Evolutionary conservation across 2,329 filamentous ascomycete genomes (phyloP).

Genomic region (Stromatinia cepivora): DNA sequence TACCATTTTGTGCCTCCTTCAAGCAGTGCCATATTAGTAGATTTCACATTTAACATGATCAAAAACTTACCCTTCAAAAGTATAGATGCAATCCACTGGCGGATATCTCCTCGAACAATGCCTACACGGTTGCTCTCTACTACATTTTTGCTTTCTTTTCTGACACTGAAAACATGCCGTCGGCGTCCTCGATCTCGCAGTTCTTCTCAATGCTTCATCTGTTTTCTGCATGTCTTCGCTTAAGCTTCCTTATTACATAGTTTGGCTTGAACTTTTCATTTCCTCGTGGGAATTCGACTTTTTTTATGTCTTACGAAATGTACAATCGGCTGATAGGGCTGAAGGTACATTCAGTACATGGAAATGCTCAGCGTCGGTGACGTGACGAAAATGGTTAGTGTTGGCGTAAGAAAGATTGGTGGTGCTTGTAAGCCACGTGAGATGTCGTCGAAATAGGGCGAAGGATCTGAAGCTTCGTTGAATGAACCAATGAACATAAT

Average conservation of each 20-base stretch:
- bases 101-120: conserved; percentile 24
- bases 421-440: conserved; percentile 23
- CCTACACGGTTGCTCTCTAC: conserved; percentile 23
- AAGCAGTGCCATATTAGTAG: neutral
- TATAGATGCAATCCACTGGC: conserved; percentile 23
- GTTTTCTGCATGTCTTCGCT: conserved; percentile 21
- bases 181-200: conserved; percentile 17
- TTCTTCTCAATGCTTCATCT: conserved; percentile 19
- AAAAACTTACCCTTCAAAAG: conserved; percentile 10
- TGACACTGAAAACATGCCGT: conserved; percentile 23
- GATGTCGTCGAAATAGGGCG: conserved; percentile 8
- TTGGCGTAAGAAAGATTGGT: conserved; percentile 4
- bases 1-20: neutral
- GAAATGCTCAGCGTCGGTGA: neutral
- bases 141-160: conserved; percentile 24
- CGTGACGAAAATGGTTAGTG: neutral
- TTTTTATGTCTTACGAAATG: conserved; percentile 20
- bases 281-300: conserved; percentile 19
- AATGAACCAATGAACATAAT: conserved; percentile 11
- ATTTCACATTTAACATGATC: neutral
- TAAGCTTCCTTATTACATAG: conserved; percentile 11
- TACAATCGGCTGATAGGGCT: conserved; percentile 18
- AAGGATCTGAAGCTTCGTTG: conserved; percentile 18
- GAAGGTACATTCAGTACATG: conserved; percentile 4
- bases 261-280: neutral